These are phyloP conservation scores for Striga asiatica DNA, from an alignment of 257 asterid genomes.

Conservation along the genomic window DNA sequence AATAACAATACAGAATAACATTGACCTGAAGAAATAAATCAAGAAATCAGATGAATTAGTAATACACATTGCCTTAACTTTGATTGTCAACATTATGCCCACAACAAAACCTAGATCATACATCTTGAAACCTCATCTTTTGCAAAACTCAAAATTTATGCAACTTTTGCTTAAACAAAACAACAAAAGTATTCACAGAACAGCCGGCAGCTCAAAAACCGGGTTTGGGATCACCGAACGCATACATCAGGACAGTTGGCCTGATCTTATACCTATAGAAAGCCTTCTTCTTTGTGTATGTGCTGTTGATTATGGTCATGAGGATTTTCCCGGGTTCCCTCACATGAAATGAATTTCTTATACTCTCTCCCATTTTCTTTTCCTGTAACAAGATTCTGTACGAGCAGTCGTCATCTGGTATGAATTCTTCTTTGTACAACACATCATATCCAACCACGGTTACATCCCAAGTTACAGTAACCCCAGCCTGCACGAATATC, in stretches of 20 bases:
- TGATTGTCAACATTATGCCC: too few species aligned
- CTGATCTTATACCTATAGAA: constrained; percentile 60
- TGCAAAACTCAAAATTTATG: too few species aligned
- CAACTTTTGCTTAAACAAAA: too few species aligned
- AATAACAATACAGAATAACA: too few species aligned
- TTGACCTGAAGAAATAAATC: too few species aligned
- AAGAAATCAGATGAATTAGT: too few species aligned
- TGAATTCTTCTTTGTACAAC: constrained; percentile 57
- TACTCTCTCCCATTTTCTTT: constrained; percentile 38
- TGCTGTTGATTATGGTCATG: constrained; percentile 42
- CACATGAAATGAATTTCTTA: constrained; percentile 50
- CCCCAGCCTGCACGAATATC: constrained; percentile 35
- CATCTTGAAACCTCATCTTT: too few species aligned
- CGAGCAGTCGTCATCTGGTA: constrained; percentile 80
- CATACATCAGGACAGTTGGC: constrained; percentile 47
- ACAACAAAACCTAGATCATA: too few species aligned
- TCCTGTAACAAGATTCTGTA: constrained; percentile 69
- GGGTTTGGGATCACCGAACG: neutral
- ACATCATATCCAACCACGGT: constrained; percentile 62
- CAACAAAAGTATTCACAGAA: too few species aligned
- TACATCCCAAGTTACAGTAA: constrained; percentile 63
- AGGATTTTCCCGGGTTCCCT: constrained; percentile 78
- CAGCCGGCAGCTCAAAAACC: too few species aligned
- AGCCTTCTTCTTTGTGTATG: constrained; percentile 50
- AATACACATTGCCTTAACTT: too few species aligned